A percentile compares a stretch with the other conserved stretches of the same genome.
Conservation (phyloP, 768 basidiomycete species). For the Mycena olivaceomarginata region DNA sequence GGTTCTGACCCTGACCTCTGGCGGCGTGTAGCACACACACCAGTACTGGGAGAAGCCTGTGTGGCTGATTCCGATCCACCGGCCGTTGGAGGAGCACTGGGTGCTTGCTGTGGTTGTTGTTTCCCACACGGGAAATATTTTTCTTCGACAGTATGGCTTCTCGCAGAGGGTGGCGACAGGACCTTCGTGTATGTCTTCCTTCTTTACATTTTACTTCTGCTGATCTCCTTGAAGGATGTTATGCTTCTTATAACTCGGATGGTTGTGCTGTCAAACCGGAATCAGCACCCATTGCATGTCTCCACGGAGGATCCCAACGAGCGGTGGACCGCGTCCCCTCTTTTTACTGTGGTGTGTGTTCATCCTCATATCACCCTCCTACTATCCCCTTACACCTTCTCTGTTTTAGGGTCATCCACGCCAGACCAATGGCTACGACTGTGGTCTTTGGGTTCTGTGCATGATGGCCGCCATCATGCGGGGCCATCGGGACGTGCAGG, state of each 20-base stretch:
- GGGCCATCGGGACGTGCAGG: slow-evolving; percentile 28
- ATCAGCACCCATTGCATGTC: background rate
- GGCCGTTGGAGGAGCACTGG: slow-evolving; percentile 52
- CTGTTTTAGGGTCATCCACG: slow-evolving; percentile 8
- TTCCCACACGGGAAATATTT: background rate
- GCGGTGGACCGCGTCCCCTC: slow-evolving; percentile 14
- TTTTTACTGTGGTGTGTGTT: slow-evolving; percentile 4
- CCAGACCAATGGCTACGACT: too few species aligned
- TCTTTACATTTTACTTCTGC: slow-evolving; percentile 47
- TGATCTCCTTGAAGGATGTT: slow-evolving; percentile 22
- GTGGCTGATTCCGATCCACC: slow-evolving; percentile 64
- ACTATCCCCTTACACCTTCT: background rate
- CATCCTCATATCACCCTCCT: background rate
- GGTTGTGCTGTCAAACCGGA: slow-evolving; percentile 33
- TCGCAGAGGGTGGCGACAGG: too few species aligned
- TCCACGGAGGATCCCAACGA: too few species aligned
- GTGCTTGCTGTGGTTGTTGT: slow-evolving; percentile 51
- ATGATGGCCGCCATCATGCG: background rate
- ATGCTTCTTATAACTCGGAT: slow-evolving; percentile 37
- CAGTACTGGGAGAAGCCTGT: slow-evolving; percentile 54
- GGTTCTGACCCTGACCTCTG: slow-evolving; percentile 46
- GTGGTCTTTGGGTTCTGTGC: too few species aligned
- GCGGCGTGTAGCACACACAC: slow-evolving; percentile 28
- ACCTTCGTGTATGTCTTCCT: background rate
- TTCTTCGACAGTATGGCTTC: too few species aligned